Base-by-base conservation (phyloP, 2,329 filamentous ascomycete species). In the Coniochaeta hoffmannii region DNA sequence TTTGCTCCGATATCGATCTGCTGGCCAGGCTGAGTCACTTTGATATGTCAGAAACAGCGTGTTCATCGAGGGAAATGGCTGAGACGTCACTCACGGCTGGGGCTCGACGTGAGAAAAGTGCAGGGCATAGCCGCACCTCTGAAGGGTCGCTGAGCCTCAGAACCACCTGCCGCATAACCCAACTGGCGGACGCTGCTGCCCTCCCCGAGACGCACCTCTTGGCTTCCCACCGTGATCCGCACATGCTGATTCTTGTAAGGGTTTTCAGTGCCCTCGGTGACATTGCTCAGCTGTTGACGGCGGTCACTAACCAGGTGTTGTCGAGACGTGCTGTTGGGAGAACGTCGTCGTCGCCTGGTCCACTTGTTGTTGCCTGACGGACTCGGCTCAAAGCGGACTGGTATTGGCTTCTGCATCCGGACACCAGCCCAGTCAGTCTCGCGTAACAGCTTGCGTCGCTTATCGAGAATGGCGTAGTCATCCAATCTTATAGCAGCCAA, bases 381-480 rank as follows among this genome's bases (percentile, higher is more conserved):
- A 5, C 10, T 46, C 12, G 24, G 41, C 60, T 50, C 68, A 55
- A 54, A 70, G 61, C 3, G 66, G 58, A 32, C 19, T 4, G 50
- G 36, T 15, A 71, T 62, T 6, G 69, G 68, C 36, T 68, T 65
- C 55, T 70, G 68, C 34, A 70, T 54, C 9, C 57, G 56, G 28
- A 70, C 56, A 4, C 69, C 69, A 24, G 64, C 66, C 70, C 70
- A 72, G 50, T 72, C 69, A 12, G 62, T 44, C 53, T 63, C 67
- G 9, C 61, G 60, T 7, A 72, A 63, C 17, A 71, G 60, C 24
- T 59, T 64, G 50, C 57, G 65, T 52, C 63, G 64, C 52, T 68
- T 68, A 11, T 66, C 63, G 4, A 55, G 57, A 53, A 61, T 54
- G 2, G 41, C 15, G 24, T 57, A 56, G 9, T 54, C 49, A 35